Conservation (phyloP, 139 green algal species). For the Astrephomene gubernaculifera region DNA sequence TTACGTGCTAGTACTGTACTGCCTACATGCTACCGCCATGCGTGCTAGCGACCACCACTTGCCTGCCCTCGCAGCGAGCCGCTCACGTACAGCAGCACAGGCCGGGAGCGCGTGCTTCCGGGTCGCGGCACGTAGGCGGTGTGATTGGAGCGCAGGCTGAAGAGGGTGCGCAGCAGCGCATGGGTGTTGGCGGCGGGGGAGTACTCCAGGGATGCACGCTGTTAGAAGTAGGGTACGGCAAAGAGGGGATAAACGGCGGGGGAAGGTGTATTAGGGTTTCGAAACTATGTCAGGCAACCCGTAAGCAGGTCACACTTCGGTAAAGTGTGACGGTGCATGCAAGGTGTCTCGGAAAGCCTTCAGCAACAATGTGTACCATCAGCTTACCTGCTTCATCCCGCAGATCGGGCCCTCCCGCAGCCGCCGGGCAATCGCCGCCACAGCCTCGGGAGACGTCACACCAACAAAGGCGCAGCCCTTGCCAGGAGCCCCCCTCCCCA, state of each 20-base stretch:
- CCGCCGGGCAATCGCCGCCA: not conserved
- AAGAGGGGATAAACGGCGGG: too few relatives aligned
- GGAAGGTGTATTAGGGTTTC: too few relatives aligned
- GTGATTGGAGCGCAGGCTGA: not conserved
- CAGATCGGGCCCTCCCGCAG: not conserved
- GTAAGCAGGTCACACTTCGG: too few relatives aligned
- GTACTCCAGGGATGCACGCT: not conserved
- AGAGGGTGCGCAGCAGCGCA: not conserved
- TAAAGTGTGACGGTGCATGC: too few relatives aligned
- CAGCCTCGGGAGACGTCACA: not conserved
- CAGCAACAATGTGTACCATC: too few relatives aligned
- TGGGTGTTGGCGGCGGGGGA: not conserved
- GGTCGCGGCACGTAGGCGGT: not conserved
- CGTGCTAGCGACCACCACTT: too few relatives aligned
- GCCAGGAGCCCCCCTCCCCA: not conserved
- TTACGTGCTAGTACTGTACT: too few relatives aligned
- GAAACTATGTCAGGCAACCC: too few relatives aligned
- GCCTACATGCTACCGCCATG: too few relatives aligned
- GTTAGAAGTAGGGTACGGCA: too few relatives aligned
- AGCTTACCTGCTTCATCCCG: not conserved
- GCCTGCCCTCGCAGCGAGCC: not conserved
- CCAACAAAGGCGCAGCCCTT: not conserved
- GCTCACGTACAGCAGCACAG: conserved; percentile 27
- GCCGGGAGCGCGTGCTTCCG: not conserved
- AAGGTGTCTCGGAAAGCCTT: too few relatives aligned